Conservation (phyloP, 2,329 filamentous ascomycete genomes). For the Aspergillus aculeatinus region DNA sequence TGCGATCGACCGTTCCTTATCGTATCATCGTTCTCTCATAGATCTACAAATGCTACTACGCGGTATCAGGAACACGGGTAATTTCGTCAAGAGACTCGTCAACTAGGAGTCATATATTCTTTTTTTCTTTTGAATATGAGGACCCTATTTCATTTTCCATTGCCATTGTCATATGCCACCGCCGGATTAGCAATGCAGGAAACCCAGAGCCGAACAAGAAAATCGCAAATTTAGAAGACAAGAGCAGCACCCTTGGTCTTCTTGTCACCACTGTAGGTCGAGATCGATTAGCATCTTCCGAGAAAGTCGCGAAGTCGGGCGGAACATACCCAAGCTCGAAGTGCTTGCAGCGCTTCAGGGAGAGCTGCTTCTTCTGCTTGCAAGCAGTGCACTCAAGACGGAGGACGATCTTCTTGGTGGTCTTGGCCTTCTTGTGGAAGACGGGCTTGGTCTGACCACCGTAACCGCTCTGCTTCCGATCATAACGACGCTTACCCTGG, state of each 20-base stretch:
- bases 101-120: conserved; percentile 36
- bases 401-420: conserved; percentile 99
- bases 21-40: no score
- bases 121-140: conserved; percentile 40
- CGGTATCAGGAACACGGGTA: not conserved
- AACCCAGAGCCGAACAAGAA: conserved; percentile 46
- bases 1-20: no score
- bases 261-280: conserved; percentile 87
- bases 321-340: conserved; percentile 93
- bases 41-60: not conserved
- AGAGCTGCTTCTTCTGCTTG: conserved; percentile 98
- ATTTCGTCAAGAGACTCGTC: conserved; percentile 32
- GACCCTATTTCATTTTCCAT: conserved; percentile 46
- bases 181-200: conserved; percentile 40
- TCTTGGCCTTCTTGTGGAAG: conserved; percentile 99
- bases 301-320: no score
- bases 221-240: conserved; percentile 80
- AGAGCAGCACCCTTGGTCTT: conserved; percentile 99
- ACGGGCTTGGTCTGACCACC: conserved; percentile 99
- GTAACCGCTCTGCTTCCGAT: conserved; percentile 98
- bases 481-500: conserved; percentile 99
- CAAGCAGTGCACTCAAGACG: conserved; percentile 95
- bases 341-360: conserved; percentile 99
- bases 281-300: conserved; percentile 43
- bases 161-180: conserved; percentile 41